A percentile compares a stretch with the other conserved stretches of the same genome.
These are phyloP conservation scores for Penicillium italicum DNA, from an alignment of 2,329 filamentous ascomycete genomes.

Conservation along the genomic window DNA sequence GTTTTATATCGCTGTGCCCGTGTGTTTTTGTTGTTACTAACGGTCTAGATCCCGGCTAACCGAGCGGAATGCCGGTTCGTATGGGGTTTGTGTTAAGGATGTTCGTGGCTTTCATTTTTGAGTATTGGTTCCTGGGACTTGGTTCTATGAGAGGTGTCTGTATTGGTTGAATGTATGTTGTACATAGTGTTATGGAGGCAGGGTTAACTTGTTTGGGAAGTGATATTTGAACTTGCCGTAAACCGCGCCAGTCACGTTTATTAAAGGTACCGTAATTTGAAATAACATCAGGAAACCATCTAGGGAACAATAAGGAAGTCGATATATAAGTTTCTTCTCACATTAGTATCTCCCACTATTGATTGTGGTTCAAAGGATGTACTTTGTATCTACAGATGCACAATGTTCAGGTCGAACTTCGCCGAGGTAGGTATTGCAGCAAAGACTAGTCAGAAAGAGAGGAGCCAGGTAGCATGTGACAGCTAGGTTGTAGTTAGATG, in stretches of 20 bases:
- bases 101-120: background rate
- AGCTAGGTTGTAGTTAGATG: too few species aligned
- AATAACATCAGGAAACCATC: background rate
- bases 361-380: background rate
- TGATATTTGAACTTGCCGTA: background rate
- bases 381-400: background rate
- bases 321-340: background rate
- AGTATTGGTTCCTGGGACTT: too few species aligned
- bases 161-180: too few species aligned
- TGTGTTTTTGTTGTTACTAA: background rate
- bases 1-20: background rate
- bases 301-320: background rate
- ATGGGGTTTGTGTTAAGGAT: background rate
- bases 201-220: too few species aligned
- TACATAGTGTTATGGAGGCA: too few species aligned
- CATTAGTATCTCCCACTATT: background rate
- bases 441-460: background rate
- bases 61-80: too few species aligned
- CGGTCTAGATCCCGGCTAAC: background rate
- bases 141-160: too few species aligned
- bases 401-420: slow-evolving; percentile 13
- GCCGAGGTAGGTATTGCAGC: slow-evolving; percentile 9
- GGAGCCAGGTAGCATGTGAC: too few species aligned
- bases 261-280: background rate
- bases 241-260: background rate